phyloP scores from a whole-genome alignment of 2,329 filamentous ascomycete species.

The Fusarium goolgardi region DNA sequence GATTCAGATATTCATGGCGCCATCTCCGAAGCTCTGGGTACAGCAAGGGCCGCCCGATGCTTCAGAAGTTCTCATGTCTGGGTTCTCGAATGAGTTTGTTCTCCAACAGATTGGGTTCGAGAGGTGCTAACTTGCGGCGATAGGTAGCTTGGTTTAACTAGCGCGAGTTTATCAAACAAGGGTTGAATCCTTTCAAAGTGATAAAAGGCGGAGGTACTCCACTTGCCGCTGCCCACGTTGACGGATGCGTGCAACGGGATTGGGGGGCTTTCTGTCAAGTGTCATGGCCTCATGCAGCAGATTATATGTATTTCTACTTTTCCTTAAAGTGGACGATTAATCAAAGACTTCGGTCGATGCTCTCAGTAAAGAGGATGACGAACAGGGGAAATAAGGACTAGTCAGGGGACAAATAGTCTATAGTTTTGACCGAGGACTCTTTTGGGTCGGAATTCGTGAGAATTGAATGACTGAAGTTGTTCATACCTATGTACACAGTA shows the following conservation, averaged over 20 bases:
- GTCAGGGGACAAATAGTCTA: not conserved
- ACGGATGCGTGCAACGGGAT: slow-evolving; percentile 34
- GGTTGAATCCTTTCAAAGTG: slow-evolving; percentile 8
- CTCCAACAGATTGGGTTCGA: slow-evolving; percentile 13
- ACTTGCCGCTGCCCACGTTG: slow-evolving; percentile 40
- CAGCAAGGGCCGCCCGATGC: slow-evolving; percentile 12
- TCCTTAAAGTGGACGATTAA: slow-evolving; percentile 15
- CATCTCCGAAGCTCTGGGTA: slow-evolving; percentile 1
- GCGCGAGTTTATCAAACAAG: slow-evolving; percentile 9
- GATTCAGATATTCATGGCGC: not conserved
- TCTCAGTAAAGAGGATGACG: slow-evolving; percentile 30
- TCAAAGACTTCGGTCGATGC: slow-evolving; percentile 34
- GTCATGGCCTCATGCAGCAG: slow-evolving; percentile 18
- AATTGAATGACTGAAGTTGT: not conserved
- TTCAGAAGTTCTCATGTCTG: not conserved
- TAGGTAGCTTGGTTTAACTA: slow-evolving; percentile 9
- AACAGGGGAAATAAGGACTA: slow-evolving; percentile 19
- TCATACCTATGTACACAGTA: not conserved
- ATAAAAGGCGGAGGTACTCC: slow-evolving; percentile 29
- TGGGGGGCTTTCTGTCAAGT: slow-evolving; percentile 20
- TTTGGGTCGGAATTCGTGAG: slow-evolving; percentile 15
- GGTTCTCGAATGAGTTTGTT: slow-evolving; percentile 18
- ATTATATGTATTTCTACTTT: slow-evolving; percentile 6
- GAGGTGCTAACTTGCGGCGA: slow-evolving; percentile 1
- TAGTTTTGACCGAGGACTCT: slow-evolving; percentile 31